phyloP scores from a whole-genome alignment of 1,284 basidiomycete genomes.

The Trametes pubescens region DNA sequence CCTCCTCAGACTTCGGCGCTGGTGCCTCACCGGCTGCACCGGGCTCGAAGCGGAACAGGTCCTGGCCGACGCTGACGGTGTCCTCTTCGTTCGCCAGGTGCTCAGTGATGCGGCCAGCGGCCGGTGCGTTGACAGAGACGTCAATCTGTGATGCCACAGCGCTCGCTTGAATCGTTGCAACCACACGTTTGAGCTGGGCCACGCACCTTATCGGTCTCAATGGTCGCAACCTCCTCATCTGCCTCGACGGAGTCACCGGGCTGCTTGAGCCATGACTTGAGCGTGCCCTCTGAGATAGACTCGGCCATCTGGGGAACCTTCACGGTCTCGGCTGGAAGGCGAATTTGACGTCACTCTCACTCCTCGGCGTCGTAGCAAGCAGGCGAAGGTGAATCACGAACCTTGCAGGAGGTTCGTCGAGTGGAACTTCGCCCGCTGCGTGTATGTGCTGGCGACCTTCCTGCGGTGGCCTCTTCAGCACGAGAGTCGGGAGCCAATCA shows the following conservation, averaged over 20 bases:
- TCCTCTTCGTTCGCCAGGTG: constrained; percentile 92
- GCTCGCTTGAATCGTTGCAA: neutral
- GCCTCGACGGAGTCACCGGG: constrained; percentile 91
- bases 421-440: constrained; percentile 70
- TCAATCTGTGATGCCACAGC: constrained; percentile 78
- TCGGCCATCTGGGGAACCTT: constrained; percentile 99
- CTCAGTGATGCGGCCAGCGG: constrained; percentile 89
- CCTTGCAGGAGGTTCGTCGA: constrained; percentile 73
- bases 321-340: constrained; percentile 77
- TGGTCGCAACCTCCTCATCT: constrained; percentile 97
- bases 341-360: constrained; percentile 31
- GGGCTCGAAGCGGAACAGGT: constrained; percentile 91
- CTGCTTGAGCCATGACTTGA: constrained; percentile 96
- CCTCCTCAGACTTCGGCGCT: constrained; percentile 48
- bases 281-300: constrained; percentile 97
- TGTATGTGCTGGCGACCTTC: constrained; percentile 54
- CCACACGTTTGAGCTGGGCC: neutral
- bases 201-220: constrained; percentile 97
- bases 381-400: constrained; percentile 42
- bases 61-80: constrained; percentile 95
- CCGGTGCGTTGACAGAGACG: constrained; percentile 95
- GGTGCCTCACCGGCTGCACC: constrained; percentile 66
- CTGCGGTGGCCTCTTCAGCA: constrained; percentile 41
- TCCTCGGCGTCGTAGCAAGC: constrained; percentile 1
- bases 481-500: constrained; percentile 6